Conservation (phyloP, 768 basidiomycete species). For the Sarcomyxa edulis region DNA sequence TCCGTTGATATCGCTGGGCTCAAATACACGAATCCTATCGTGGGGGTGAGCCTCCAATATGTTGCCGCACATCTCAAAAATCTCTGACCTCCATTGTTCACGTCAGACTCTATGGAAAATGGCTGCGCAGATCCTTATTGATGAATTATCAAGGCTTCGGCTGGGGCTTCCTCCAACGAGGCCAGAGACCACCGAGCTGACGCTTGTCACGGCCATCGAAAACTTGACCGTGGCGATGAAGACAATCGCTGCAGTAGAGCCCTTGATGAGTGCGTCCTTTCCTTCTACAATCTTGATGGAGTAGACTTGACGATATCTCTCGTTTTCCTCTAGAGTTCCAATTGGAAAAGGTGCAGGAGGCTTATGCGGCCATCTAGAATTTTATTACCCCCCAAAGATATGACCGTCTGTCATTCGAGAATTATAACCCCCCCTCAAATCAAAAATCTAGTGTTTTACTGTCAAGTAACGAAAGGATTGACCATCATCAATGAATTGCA, state of each 20-base stretch:
- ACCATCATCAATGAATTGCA: too few species aligned
- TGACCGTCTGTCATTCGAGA: too few species aligned
- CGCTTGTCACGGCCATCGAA: slow-evolving; percentile 20
- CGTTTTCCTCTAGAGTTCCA: slow-evolving; percentile 31
- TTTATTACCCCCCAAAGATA: too few species aligned
- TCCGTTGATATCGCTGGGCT: slow-evolving; percentile 33
- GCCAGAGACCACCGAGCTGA: slow-evolving; percentile 15
- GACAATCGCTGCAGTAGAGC: slow-evolving; percentile 37
- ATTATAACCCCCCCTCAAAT: too few species aligned
- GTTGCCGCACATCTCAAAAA: slow-evolving; percentile 6
- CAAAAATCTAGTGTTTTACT: too few species aligned
- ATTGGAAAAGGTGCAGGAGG: slow-evolving; percentile 39
- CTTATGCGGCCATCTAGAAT: slow-evolving; percentile 35
- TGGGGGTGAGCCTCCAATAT: slow-evolving; percentile 38
- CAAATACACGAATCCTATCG: slow-evolving; percentile 40
- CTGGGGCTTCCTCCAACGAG: slow-evolving; percentile 21
- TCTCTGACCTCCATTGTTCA: slow-evolving; percentile 7
- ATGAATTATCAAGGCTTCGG: slow-evolving; percentile 44
- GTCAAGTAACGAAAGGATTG: too few species aligned
- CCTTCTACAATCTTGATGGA: background rate
- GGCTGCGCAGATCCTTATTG: slow-evolving; percentile 41
- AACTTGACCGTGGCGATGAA: slow-evolving; percentile 38
- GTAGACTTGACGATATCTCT: slow-evolving; percentile 6
- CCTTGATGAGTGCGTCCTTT: slow-evolving; percentile 36
- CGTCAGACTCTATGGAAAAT: slow-evolving; percentile 40